Evolutionary conservation across 78 protist species (phyloP).

Genomic region (Emiliania huxleyi): DNA sequence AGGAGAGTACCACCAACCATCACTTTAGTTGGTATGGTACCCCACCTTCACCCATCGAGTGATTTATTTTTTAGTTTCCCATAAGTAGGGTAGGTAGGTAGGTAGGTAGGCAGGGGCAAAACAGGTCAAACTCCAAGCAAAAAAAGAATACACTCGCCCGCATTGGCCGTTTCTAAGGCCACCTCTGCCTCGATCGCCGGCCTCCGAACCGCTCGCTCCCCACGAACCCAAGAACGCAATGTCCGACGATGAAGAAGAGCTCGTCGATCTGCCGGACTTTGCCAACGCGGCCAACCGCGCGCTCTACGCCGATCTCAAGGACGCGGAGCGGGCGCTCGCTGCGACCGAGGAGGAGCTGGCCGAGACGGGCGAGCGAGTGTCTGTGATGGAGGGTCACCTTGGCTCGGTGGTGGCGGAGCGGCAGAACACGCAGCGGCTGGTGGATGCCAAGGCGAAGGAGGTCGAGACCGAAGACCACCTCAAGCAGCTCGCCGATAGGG

Average conservation of each 20-base stretch:
- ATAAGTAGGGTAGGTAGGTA: too few species aligned
- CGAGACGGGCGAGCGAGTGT: background rate
- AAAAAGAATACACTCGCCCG: too few species aligned
- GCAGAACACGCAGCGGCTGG: constrained; percentile 37
- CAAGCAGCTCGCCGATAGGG: constrained; percentile 62
- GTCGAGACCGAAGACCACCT: constrained; percentile 69
- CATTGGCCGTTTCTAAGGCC: too few species aligned
- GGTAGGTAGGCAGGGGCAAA: too few species aligned
- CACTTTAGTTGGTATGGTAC: too few species aligned
- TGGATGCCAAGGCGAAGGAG: constrained; percentile 58
- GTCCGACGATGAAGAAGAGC: background rate
- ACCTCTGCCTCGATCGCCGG: too few species aligned
- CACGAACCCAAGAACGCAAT: too few species aligned
- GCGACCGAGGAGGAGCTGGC: background rate
- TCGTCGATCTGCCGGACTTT: constrained; percentile 1
- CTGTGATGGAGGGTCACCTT: background rate
- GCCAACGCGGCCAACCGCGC: background rate
- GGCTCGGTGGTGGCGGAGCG: background rate
- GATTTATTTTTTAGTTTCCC: too few species aligned
- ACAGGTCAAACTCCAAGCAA: too few species aligned
- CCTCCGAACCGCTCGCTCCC: too few species aligned
- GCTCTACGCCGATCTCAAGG: background rate
- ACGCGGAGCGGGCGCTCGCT: background rate
- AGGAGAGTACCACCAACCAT: too few species aligned
- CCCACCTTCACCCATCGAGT: too few species aligned